phyloP scores from a whole-genome alignment of 1,139 yeast species.

The Sugiyamaella castrensis region DNA sequence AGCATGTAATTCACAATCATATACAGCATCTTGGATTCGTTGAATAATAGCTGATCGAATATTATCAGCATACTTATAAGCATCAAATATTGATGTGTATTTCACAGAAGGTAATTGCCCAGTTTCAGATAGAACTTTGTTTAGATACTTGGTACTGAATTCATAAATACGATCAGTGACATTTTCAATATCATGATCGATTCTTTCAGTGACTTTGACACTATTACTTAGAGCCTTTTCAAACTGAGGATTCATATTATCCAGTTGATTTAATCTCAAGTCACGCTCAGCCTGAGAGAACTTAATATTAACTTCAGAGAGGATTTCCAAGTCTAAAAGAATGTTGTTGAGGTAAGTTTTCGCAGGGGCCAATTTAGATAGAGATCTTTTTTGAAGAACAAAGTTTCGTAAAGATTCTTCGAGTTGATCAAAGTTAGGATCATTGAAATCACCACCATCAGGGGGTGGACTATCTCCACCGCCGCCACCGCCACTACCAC shows the following conservation, averaged over 20 bases:
- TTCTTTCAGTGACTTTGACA: slow-evolving; percentile 53
- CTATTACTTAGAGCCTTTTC: slow-evolving; percentile 54
- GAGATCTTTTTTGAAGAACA: slow-evolving; percentile 81
- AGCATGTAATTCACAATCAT: slow-evolving; percentile 65
- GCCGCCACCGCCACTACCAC: slow-evolving; percentile 43
- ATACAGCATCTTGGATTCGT: slow-evolving; percentile 61
- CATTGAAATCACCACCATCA: slow-evolving; percentile 21
- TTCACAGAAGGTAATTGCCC: slow-evolving; percentile 57
- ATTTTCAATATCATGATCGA: slow-evolving; percentile 61
- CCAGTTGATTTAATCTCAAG: slow-evolving; percentile 45
- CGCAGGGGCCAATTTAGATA: slow-evolving; percentile 89
- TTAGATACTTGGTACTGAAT: slow-evolving; percentile 54
- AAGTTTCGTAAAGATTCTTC: slow-evolving; percentile 85
- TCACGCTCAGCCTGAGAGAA: slow-evolving; percentile 47
- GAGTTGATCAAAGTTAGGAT: slow-evolving; percentile 61
- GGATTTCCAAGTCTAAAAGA: slow-evolving; percentile 57
- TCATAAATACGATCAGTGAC: slow-evolving; percentile 60
- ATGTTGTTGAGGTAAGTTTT: slow-evolving; percentile 75
- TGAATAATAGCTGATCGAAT: slow-evolving; percentile 69
- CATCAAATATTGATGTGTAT: slow-evolving; percentile 61
- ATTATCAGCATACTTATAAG: slow-evolving; percentile 65
- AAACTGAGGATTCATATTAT: slow-evolving; percentile 53
- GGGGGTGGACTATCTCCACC: slow-evolving; percentile 38
- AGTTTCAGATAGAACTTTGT: slow-evolving; percentile 51
- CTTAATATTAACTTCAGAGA: slow-evolving; percentile 60